Evolutionary conservation across 441 rosid species (phyloP).

Genomic region (Euphorbia corollata): DNA sequence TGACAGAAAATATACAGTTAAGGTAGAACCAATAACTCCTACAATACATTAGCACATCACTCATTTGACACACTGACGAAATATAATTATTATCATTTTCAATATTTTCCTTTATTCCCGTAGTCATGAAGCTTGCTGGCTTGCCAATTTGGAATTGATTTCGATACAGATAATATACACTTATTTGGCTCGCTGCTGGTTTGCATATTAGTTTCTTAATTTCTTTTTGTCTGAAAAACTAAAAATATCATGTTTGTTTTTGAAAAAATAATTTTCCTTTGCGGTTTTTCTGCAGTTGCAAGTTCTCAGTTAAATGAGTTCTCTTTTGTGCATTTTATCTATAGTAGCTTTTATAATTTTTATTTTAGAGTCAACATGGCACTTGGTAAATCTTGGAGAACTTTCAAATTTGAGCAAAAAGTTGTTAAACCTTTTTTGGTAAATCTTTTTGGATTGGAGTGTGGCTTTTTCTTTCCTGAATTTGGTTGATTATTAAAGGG

Average conservation of each 20-base stretch:
- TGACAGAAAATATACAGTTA: conserved; percentile 91
- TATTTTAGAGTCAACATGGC: too few species aligned
- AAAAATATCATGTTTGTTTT: not conserved
- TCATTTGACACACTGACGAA: not conserved
- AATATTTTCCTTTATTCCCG: not conserved
- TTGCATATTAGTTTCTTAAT: not conserved
- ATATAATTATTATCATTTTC: not conserved
- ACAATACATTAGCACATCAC: not conserved
- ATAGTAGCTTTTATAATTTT: too few species aligned
- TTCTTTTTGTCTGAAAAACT: not conserved
- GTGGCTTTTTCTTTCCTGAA: too few species aligned
- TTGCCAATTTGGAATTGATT: conserved; percentile 5
- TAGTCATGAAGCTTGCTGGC: conserved; percentile 4
- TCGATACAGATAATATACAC: not conserved
- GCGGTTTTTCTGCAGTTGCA: not conserved
- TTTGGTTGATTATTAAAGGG: too few species aligned
- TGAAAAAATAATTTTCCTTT: not conserved
- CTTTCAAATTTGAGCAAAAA: too few species aligned
- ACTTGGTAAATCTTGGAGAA: too few species aligned
- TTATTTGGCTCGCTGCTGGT: not conserved
- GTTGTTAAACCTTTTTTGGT: too few species aligned
- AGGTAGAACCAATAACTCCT: conserved; percentile 36
- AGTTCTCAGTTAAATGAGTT: not conserved
- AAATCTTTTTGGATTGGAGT: too few species aligned
- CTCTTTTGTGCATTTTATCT: too few species aligned